Evolutionary conservation across 1,284 basidiomycete species (phyloP), one percentile per base, ranked within the genome.

Genomic region (Flammula alnicola): DNA sequence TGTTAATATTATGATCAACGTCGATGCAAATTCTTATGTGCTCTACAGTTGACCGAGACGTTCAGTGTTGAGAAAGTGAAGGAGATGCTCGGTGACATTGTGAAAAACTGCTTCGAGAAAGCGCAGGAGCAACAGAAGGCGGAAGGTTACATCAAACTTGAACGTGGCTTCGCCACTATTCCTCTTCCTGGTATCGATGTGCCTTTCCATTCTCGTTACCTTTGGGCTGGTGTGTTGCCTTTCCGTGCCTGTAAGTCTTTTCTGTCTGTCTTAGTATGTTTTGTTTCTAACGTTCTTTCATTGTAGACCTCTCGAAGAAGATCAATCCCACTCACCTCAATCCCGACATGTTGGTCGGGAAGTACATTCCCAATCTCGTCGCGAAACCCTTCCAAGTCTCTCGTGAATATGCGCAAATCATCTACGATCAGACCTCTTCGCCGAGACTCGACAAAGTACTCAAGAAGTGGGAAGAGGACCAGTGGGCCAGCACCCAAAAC

Each of bases 191-290:
- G 96, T 62, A 98, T 99, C 63, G 96, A 99, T 63, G 96, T 99
- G 9, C 96, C 97, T 9, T 99, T 99, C 91, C 96, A 99, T 72
- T 95, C 96, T 7, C 89, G 93, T 60, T 98, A 98, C 75, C 83
- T 99, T 38, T 95, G 96, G 97, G 94, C 95, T 25, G 97, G 96
- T 69, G 97, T 99, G 43, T 84, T 98, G 84, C 94, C 93, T 3
- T 96, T 96, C 89, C 85, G 93, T 58, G 90, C 91, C 39, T 94
- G 90, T 93, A 66, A 71, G 88, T 77, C 32, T 38, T 16, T 49
- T 3, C 4, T 32, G 14, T 14, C 49, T 37, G 7, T 23, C n/a
- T 41, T 17, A 30, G 33, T 11, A 10, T 30, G 14, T 40, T 46
- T 33, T n/a, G n/a, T n/a, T n/a, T 25, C 20, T 10, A 54, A 25